These are phyloP conservation scores for Coemansia sp. DNA, from an alignment of 192 early-diverging fungal genomes.

Conservation along the genomic window DNA sequence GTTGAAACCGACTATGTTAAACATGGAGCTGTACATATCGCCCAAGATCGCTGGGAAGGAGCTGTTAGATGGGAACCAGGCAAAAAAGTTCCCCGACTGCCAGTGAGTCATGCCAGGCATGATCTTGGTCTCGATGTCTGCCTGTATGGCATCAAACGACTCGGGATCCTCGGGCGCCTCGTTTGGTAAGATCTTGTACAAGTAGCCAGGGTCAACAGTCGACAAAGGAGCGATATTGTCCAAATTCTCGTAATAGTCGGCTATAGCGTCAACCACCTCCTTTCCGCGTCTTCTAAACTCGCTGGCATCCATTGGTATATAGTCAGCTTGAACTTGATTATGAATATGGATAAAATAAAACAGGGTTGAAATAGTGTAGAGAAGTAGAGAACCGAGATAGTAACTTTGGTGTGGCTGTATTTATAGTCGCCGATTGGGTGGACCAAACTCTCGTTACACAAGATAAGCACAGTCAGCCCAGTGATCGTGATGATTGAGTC, in stretches of 20 bases:
- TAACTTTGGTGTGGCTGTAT: background rate
- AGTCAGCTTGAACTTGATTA: background rate
- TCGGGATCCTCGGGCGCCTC: slow-evolving; percentile 59
- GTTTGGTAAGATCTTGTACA: slow-evolving; percentile 55
- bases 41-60: slow-evolving; percentile 61
- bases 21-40: slow-evolving; percentile 66
- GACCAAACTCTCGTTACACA: background rate
- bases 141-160: slow-evolving; percentile 45
- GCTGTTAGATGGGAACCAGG: slow-evolving; percentile 57
- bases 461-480: background rate
- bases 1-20: slow-evolving; percentile 56
- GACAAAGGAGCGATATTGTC: slow-evolving; percentile 52
- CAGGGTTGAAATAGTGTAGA: background rate
- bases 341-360: background rate
- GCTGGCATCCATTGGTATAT: slow-evolving; percentile 40
- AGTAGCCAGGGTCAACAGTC: slow-evolving; percentile 60
- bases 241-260: slow-evolving; percentile 60
- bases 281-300: slow-evolving; percentile 64
- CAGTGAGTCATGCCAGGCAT: slow-evolving; percentile 70
- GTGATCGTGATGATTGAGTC: background rate
- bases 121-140: slow-evolving; percentile 58
- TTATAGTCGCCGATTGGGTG: background rate
- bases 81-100: slow-evolving; percentile 67
- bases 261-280: slow-evolving; percentile 61
- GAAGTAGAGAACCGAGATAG: background rate